A percentile compares a stretch with the other conserved stretches of the same genome.
These are phyloP conservation scores for Herpetospermum pedunculosum DNA, from an alignment of 306 rosid species.

Conservation along the genomic window DNA sequence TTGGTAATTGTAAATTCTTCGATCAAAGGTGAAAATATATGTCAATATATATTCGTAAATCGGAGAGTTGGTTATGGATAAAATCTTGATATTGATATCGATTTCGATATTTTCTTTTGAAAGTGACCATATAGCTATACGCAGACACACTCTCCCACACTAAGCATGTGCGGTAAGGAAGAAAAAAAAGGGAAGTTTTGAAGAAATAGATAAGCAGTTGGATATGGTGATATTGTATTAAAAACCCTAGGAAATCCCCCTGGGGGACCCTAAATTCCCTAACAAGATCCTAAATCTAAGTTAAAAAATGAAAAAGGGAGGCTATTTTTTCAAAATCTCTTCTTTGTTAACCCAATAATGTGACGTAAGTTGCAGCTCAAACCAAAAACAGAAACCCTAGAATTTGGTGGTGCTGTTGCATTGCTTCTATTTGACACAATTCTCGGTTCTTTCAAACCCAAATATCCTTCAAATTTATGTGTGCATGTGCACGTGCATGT, in stretches of 20 bases:
- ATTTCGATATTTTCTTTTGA: no score
- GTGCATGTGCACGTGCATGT: no score
- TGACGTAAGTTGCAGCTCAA: background rate
- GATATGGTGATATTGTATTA: background rate
- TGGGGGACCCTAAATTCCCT: slow-evolving; percentile 22
- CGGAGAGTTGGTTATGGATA: no score
- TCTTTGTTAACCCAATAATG: slow-evolving; percentile 1
- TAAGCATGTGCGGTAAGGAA: no score
- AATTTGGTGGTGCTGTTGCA: background rate
- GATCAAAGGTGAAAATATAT: no score
- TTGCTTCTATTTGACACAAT: background rate
- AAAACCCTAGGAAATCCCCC: slow-evolving; percentile 4
- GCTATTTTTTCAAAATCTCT: background rate
- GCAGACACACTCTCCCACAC: no score
- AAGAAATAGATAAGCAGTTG: background rate
- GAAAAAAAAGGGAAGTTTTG: no score
- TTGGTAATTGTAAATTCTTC: no score
- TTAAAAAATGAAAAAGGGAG: slow-evolving; percentile 1
- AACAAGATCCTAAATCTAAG: slow-evolving; percentile 39
- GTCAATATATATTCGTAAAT: no score
- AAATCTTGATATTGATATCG: no score
- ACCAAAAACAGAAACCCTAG: background rate
- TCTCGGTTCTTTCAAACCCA: background rate
- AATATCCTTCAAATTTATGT: background rate
- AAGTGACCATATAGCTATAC: no score